Evolutionary conservation across 345 rosid genomes (phyloP).

Genomic region (Lumnitzera racemosa): DNA sequence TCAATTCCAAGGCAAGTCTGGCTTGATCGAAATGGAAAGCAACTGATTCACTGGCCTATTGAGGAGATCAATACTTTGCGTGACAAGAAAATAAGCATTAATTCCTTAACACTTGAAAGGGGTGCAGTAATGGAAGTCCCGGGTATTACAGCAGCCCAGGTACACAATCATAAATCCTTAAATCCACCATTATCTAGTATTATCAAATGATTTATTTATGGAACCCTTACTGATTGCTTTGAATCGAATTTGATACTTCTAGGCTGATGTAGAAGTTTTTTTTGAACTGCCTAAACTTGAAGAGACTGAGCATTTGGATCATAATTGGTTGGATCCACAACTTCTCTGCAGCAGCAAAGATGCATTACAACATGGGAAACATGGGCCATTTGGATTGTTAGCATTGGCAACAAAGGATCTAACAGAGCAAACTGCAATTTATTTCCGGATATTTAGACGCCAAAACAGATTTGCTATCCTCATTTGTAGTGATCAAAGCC

Average conservation of each 20-base stretch:
- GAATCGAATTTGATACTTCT: not conserved
- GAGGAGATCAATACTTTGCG: slow-evolving; percentile 44
- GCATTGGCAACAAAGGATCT: slow-evolving; percentile 41
- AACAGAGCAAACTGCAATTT: slow-evolving; percentile 52
- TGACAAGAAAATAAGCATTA: slow-evolving; percentile 20
- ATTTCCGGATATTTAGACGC: slow-evolving; percentile 51
- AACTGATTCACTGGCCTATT: slow-evolving; percentile 57
- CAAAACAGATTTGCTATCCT: slow-evolving; percentile 32
- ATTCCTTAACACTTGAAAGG: slow-evolving; percentile 13
- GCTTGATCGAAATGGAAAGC: slow-evolving; percentile 47
- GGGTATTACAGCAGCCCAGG: slow-evolving; percentile 49
- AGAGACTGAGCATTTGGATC: slow-evolving; percentile 45
- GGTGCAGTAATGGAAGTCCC: slow-evolving; percentile 34
- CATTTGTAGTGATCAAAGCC: slow-evolving; percentile 69
- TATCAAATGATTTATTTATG: not conserved
- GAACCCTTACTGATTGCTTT: too few species aligned
- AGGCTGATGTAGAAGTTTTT: slow-evolving; percentile 60
- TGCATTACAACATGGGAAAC: slow-evolving; percentile 28
- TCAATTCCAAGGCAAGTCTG: slow-evolving; percentile 52
- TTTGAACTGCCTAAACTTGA: slow-evolving; percentile 35
- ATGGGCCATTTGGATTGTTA: slow-evolving; percentile 65
- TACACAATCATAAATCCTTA: not conserved
- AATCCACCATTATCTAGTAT: not conserved
- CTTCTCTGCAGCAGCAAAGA: slow-evolving; percentile 38
- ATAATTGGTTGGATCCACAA: slow-evolving; percentile 47